Conservation (phyloP, 306 rosid species). For the Leucaena leucocephala region DNA sequence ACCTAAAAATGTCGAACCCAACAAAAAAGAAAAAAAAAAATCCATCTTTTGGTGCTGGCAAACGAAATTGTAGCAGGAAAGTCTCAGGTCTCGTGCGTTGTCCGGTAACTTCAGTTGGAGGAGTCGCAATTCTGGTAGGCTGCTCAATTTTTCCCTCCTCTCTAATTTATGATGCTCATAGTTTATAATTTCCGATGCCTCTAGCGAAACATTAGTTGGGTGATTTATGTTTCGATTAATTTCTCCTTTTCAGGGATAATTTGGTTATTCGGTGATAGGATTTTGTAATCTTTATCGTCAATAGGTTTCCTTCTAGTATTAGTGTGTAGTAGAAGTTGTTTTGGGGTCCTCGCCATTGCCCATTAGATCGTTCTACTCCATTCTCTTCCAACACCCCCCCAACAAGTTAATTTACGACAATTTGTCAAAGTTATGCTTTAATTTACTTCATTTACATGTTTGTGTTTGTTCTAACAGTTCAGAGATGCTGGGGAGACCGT, state of each 20-base stretch:
- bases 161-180: slow-evolving; percentile 11
- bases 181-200: not conserved
- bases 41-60: not conserved
- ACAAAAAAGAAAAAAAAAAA: not conserved
- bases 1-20: slow-evolving; percentile 34
- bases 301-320: slow-evolving; percentile 7
- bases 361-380: not conserved
- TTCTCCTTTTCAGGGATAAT: slow-evolving; percentile 7
- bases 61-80: slow-evolving; percentile 32
- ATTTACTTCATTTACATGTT: slow-evolving; percentile 14
- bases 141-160: not conserved
- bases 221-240: not conserved
- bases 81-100: slow-evolving; percentile 28
- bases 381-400: not conserved
- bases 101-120: slow-evolving; percentile 27
- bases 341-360: not conserved
- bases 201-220: not conserved
- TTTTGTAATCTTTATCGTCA: slow-evolving; percentile 15
- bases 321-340: slow-evolving; percentile 5
- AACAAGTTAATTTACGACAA: not conserved
- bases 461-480: slow-evolving; percentile 39
- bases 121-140: not conserved
- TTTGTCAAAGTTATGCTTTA: slow-evolving; percentile 1
- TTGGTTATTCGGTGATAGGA: not conserved
- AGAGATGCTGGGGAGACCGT: slow-evolving; percentile 66